Conservation (phyloP, 768 basidiomycete genomes). For the Boletus vinaceobasis region DNA sequence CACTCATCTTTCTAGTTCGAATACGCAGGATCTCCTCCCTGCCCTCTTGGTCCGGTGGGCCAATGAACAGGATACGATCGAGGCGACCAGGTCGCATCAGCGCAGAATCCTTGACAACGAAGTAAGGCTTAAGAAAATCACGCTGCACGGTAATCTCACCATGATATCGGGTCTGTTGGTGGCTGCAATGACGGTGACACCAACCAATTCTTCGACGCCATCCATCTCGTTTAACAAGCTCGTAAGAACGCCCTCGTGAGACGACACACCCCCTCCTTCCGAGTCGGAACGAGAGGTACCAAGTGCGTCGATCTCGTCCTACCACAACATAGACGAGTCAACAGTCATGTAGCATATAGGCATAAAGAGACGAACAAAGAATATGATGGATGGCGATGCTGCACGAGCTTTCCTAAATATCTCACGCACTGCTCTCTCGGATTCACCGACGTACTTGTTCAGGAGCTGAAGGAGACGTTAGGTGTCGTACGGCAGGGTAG, state of each 20-base stretch:
- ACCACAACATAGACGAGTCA: background rate
- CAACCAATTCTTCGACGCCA: constrained; percentile 90
- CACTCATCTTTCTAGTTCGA: constrained; percentile 73
- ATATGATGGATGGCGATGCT: constrained; percentile 92
- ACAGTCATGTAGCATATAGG: background rate
- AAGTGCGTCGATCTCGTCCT: constrained; percentile 98
- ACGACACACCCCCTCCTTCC: constrained; percentile 49
- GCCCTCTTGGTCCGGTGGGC: constrained; percentile 79
- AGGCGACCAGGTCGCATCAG: constrained; percentile 92
- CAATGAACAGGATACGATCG: constrained; percentile 92
- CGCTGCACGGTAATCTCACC: constrained; percentile 41
- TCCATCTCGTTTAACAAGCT: constrained; percentile 98
- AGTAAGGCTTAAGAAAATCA: background rate
- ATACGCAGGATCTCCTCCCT: constrained; percentile 85
- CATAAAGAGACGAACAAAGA: constrained; percentile 65
- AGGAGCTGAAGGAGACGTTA: constrained; percentile 57
- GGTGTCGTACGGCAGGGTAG: background rate
- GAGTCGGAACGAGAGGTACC: constrained; percentile 68
- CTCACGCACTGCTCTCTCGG: constrained; percentile 91
- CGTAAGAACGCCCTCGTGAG: constrained; percentile 88
- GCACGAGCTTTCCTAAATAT: constrained; percentile 94
- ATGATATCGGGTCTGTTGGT: constrained; percentile 95
- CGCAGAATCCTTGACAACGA: constrained; percentile 72
- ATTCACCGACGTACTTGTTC: constrained; percentile 97
- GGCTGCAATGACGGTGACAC: constrained; percentile 94